Evolutionary conservation across 352 stramenopile genomes (phyloP).

Genomic region (Phytophthora foliorum): DNA sequence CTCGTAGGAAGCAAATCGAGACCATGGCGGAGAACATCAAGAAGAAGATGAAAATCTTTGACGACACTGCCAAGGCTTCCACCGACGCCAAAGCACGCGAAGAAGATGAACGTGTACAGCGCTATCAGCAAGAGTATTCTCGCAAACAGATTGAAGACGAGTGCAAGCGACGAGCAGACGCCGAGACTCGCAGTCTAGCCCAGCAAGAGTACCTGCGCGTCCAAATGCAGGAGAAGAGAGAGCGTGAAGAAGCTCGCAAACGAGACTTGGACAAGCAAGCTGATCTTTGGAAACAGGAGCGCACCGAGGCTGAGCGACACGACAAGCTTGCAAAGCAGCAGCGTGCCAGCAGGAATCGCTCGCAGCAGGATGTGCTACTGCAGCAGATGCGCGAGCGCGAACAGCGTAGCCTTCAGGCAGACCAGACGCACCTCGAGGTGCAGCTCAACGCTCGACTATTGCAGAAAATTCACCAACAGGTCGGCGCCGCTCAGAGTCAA

Average conservation of each 20-base stretch:
- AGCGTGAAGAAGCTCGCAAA: constrained; percentile 59
- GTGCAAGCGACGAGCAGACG: constrained; percentile 59
- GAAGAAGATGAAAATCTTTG: constrained; percentile 88
- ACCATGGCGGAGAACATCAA: constrained; percentile 81
- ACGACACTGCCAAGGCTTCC: constrained; percentile 77
- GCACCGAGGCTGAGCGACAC: constrained; percentile 59
- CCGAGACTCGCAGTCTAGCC: constrained; percentile 51
- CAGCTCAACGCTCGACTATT: constrained; percentile 79
- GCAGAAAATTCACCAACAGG: constrained; percentile 76
- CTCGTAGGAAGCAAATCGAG: constrained; percentile 70
- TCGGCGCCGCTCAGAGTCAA: constrained; percentile 46
- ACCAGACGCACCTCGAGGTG: constrained; percentile 78
- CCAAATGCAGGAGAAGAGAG: constrained; percentile 82
- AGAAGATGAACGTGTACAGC: constrained; percentile 67
- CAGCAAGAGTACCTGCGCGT: constrained; percentile 68
- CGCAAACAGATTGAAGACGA: constrained; percentile 64
- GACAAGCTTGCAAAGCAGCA: constrained; percentile 67
- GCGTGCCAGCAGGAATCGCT: constrained; percentile 56
- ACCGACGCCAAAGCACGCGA: constrained; percentile 71
- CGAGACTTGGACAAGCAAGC: constrained; percentile 82
- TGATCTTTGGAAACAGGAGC: constrained; percentile 82
- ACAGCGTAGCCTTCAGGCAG: constrained; percentile 59
- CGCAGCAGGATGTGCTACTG: constrained; percentile 70
- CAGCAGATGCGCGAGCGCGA: constrained; percentile 84
- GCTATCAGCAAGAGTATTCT: constrained; percentile 77